phyloP scores from a whole-genome alignment of 306 rosid species.

The Hippophae tibetana region DNA sequence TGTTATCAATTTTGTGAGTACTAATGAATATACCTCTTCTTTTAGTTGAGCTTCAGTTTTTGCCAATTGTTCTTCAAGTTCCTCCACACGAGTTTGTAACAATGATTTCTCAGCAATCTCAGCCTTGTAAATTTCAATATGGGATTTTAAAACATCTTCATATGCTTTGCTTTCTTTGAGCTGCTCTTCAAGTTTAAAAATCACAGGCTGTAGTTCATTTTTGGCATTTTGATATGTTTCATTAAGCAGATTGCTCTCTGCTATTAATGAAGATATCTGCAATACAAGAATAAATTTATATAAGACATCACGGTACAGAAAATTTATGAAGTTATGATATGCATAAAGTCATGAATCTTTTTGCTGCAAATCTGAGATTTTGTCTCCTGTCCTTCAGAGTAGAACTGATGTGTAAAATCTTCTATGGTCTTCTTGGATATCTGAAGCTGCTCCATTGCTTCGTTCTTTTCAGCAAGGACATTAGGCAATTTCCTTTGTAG shows the following conservation, averaged over 20 bases:
- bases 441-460: constrained; percentile 38
- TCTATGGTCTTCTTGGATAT: constrained; percentile 35
- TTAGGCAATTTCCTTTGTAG: constrained; percentile 37
- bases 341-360: neutral
- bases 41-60: constrained; percentile 51
- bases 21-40: constrained; percentile 51
- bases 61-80: constrained; percentile 48
- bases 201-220: constrained; percentile 58
- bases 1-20: constrained; percentile 4
- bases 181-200: constrained; percentile 56
- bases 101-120: constrained; percentile 55
- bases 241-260: constrained; percentile 69
- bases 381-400: constrained; percentile 52
- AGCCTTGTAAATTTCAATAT: constrained; percentile 49
- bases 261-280: constrained; percentile 64
- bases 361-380: constrained; percentile 61
- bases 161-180: constrained; percentile 51
- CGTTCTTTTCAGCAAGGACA: constrained; percentile 48
- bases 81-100: constrained; percentile 46
- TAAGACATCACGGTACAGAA: neutral
- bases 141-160: constrained; percentile 47
- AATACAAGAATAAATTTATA: constrained; percentile 4
- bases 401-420: constrained; percentile 43
- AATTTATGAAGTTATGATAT: neutral
- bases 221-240: constrained; percentile 58